phyloP scores from a whole-genome alignment of 2,329 filamentous ascomycete genomes.

The Penicillium sp. region DNA sequence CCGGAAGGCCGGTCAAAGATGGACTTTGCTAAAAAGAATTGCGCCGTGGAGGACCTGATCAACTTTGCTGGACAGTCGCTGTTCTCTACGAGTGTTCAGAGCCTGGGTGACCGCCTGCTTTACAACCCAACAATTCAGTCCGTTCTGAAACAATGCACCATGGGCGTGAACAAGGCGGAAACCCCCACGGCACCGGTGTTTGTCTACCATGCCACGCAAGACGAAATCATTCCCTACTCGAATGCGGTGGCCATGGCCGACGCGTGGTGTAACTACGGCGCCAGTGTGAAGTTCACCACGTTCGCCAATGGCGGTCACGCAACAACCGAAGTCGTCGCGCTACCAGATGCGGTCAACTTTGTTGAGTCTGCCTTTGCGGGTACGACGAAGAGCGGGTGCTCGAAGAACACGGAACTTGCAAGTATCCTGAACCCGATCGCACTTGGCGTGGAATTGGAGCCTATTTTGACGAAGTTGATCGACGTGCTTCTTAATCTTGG shows the following conservation, averaged over 20 bases:
- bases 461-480: conserved; percentile 21
- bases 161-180: conserved; percentile 21
- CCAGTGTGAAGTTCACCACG: conserved; percentile 25
- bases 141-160: conserved; percentile 15
- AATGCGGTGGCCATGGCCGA: conserved; percentile 19
- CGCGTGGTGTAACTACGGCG: conserved; percentile 24
- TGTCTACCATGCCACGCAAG: conserved; percentile 26
- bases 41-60: conserved; percentile 17
- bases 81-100: conserved; percentile 23
- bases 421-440: conserved; percentile 23
- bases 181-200: conserved; percentile 27
- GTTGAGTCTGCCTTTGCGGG: conserved; percentile 26
- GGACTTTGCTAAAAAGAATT: conserved; percentile 16
- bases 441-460: conserved; percentile 23
- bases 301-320: conserved; percentile 25
- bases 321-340: conserved; percentile 23
- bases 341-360: conserved; percentile 22
- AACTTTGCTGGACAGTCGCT: conserved; percentile 21
- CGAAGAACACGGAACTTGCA: conserved; percentile 18
- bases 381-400: conserved; percentile 20
- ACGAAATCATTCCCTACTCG: conserved; percentile 27
- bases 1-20: conserved; percentile 16
- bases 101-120: conserved; percentile 14
- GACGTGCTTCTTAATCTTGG: conserved; percentile 18
- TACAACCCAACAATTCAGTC: conserved; percentile 13